Evolutionary conservation across 2,329 filamentous ascomycete species (phyloP).

Genomic region (Stagonosporopsis cucurbitacearum): DNA sequence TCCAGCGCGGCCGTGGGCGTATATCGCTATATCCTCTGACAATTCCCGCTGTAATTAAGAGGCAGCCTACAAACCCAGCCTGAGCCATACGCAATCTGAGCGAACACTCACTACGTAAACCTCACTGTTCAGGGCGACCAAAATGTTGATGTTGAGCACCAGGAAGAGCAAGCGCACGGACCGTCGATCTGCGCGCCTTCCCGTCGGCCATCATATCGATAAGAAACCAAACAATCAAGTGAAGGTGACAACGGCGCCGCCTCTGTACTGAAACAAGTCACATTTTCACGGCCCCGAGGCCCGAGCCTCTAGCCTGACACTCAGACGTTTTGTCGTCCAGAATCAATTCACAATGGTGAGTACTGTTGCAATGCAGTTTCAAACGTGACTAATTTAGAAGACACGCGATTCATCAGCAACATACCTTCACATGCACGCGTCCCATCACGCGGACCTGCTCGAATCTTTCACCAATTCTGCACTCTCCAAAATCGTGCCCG

Average conservation of each 20-base stretch:
- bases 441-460: slow-evolving; percentile 78
- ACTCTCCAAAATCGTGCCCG: slow-evolving; percentile 50
- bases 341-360: slow-evolving; percentile 4
- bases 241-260: neutral
- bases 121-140: no score
- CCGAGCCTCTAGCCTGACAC: neutral
- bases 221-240: neutral
- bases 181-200: neutral
- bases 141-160: neutral
- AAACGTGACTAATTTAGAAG: slow-evolving; percentile 35
- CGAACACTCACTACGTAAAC: no score
- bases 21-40: no score
- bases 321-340: neutral
- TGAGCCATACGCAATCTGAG: no score
- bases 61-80: no score
- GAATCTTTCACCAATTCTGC: slow-evolving; percentile 61
- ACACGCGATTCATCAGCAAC: slow-evolving; percentile 77
- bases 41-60: no score
- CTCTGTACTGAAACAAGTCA: neutral
- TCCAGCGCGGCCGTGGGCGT: neutral
- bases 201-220: neutral
- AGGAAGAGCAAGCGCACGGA: neutral
- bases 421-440: slow-evolving; percentile 74
- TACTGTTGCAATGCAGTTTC: no score
- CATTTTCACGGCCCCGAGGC: neutral